phyloP scores from a whole-genome alignment of 139 green algal genomes.

The Ettlia oleoabundans region DNA sequence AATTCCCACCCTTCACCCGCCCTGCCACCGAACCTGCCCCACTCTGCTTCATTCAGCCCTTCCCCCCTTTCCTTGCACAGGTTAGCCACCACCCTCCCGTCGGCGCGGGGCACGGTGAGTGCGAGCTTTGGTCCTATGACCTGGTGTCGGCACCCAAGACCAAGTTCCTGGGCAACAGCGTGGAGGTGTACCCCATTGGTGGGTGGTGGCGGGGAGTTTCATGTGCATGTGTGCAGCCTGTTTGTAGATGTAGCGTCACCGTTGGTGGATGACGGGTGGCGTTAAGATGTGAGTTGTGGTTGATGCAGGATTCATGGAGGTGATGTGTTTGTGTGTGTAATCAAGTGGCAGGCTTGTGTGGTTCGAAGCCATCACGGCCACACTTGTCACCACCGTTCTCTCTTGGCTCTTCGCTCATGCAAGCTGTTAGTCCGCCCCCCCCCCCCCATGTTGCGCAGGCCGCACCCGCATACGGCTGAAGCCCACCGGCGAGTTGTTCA shows the following conservation, averaged over 20 bases:
- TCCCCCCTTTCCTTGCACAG: slow-evolving; percentile 47
- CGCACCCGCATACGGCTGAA: slow-evolving; percentile 89
- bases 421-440: too few species aligned
- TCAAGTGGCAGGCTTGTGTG: too few species aligned
- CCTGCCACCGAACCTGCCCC: background rate
- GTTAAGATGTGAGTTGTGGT: background rate
- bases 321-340: background rate
- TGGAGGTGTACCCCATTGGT: slow-evolving; percentile 94
- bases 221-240: background rate
- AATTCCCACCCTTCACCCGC: slow-evolving; percentile 73
- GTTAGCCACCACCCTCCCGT: slow-evolving; percentile 94
- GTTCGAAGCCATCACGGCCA: too few species aligned
- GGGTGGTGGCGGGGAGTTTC: background rate
- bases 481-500: slow-evolving; percentile 80
- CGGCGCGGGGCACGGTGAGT: slow-evolving; percentile 88
- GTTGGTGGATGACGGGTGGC: background rate
- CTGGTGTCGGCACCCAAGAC: slow-evolving; percentile 94
- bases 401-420: too few species aligned
- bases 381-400: too few species aligned
- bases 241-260: too few species aligned
- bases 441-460: too few species aligned
- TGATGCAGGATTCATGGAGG: background rate
- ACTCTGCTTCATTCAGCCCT: background rate
- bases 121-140: slow-evolving; percentile 89
- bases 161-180: slow-evolving; percentile 97